Percentiles rank a stretch among this genome's conserved stretches.
These are phyloP conservation scores for Adansonia digitata DNA, from an alignment of 345 rosid genomes.

Conservation along the genomic window DNA sequence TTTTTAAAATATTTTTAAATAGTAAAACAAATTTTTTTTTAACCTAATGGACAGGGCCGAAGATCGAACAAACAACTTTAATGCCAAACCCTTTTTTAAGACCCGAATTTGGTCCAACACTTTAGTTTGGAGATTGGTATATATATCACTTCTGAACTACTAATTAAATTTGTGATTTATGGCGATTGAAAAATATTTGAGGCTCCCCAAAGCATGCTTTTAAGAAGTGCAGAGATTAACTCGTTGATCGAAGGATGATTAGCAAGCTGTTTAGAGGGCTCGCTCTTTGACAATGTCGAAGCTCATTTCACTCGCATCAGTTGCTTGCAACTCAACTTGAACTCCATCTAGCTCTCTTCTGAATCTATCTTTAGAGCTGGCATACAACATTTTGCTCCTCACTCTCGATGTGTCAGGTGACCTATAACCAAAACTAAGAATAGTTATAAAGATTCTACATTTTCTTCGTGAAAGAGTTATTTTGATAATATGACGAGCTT, in stretches of 20 bases:
- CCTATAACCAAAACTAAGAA: slow-evolving; percentile 22
- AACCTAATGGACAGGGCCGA: too few relatives aligned
- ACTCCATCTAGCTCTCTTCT: slow-evolving; percentile 69
- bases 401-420: slow-evolving; percentile 62
- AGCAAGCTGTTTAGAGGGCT: slow-evolving; percentile 21
- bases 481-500: too few relatives aligned
- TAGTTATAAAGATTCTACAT: too few relatives aligned
- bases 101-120: not conserved
- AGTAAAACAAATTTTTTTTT: too few relatives aligned
- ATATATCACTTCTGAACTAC: not conserved
- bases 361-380: slow-evolving; percentile 76
- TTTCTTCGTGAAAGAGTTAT: too few relatives aligned
- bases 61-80: too few relatives aligned
- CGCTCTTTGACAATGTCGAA: slow-evolving; percentile 59
- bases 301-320: slow-evolving; percentile 80
- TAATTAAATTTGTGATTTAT: not conserved
- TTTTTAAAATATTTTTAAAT: too few relatives aligned
- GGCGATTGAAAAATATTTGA: not conserved
- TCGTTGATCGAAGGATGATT: not conserved
- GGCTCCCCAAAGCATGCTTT: slow-evolving; percentile 12
- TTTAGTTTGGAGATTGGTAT: not conserved
- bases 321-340: slow-evolving; percentile 69
- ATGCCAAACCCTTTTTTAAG: not conserved
- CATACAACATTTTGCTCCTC: slow-evolving; percentile 75
- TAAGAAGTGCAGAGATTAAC: not conserved